Evolutionary conservation across 768 basidiomycete genomes (phyloP), one percentile per base, ranked within the genome.

Genomic region (Lactarius vividus): DNA sequence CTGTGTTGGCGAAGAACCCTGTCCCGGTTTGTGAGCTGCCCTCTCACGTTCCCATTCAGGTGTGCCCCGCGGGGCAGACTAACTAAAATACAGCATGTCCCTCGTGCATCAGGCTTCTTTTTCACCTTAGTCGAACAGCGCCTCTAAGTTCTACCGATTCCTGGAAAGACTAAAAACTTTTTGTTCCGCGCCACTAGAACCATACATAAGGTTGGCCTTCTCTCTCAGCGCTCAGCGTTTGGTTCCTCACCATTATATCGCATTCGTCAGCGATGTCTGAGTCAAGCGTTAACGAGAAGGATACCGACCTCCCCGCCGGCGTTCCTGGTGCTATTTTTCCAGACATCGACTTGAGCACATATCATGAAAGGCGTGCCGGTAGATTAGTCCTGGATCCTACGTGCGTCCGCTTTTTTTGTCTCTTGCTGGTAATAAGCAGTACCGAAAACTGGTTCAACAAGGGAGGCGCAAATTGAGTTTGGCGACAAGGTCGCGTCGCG

Each of bases 401-500:
- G 87, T 85, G 64, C 26, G 84, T 79, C 37, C 26, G 15, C 16
- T 33, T 44, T 9, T 37, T 16, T 4, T 1, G 13, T 53, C 20
- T 18, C 44, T 5, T 61, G n/a, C 13, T 18, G 9, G 18, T 59
- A 6, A 15, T 59, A 15, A 2, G 23, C 59, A 39, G 44, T 42
- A 23, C 16, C 8, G 11, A 61, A 28, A 23, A 18, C n/a, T 20
- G 15, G 28, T 10, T 20, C 11, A 37, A 11, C 16, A 66, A 87
- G 85, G 52, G 87, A 90, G 75, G 88, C 88, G 0, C 79, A 77
- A 70, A 75, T 83, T 62, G 87, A 88, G 74, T 83, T 88, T 57
- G 87, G 87, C 11, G 83, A 83, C 28, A 76, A 75, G 4, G 72
- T 86, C 44, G 85, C 87, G 0, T 75, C 81, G 5, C 78, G 72